Evolutionary conservation across 164 flowering plant genomes (phyloP), one percentile per base, ranked within the genome.

Genomic region (Taxillus chinensis): DNA sequence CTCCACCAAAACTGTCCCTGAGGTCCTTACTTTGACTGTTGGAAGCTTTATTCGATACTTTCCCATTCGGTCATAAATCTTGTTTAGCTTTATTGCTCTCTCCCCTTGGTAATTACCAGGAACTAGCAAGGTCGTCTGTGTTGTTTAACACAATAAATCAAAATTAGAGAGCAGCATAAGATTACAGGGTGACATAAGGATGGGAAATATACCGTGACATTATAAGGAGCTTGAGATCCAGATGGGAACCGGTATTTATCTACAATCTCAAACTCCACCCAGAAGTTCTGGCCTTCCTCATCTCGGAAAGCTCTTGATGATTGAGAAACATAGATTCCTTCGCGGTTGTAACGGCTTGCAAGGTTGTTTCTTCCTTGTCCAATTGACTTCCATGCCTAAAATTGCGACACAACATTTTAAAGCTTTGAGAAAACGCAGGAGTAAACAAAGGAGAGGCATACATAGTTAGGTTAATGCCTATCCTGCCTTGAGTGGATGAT

Each of bases 21-120:
- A 81, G 2, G 99, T 89, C 74, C 98, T 82, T 2, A 91, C 96
- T 4, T 82, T 73, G 39, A 95, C 96, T 8, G 96, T 89, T 0
- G 96, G 96, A 60, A 95, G 82, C 67, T 87, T 86, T 58, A 91
- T 74, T 38, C 82, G 76, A 65, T 91, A 75, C 65, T 76, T 85
- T 12, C 96, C 99, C 45, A 96, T 79, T 5, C 71, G 71, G 40
- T 80, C 70, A 67, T 72, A 85, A 17, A 82, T 67, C 64, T 89
- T 89, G 72, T 66, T 89, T 61, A 71, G 86, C 70, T 67, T 84
- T 66, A 91, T 89, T 55, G 74, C 78, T 71, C 97, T 85, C 27
- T 89, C 93, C 54, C 97, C 97, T 79, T 85, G 96, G 79, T 87
- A 91, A 63, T 95, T 95, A 37, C 97, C 99, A 52, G 99, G 99